Base-by-base conservation (phyloP, 148 eudicot genomes). In the Chenopodium berlandieri region DNA sequence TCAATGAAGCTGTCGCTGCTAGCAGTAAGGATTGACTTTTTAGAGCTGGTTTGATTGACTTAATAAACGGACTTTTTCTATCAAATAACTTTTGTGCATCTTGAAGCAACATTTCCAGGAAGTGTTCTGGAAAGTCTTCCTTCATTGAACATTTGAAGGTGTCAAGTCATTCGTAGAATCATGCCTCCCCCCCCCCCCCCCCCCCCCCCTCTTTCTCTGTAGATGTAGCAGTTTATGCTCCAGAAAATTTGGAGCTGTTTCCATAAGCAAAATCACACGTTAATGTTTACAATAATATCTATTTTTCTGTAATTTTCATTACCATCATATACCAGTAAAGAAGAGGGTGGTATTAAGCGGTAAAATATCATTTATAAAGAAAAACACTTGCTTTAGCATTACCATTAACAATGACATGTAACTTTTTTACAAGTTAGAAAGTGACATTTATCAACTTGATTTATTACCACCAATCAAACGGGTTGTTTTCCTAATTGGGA, bases 21-120 rank as follows among this genome's bases (percentile, higher is more conserved):
- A 31, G 58, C 50, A 22, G 27, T 6, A 50, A 48, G 62, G 78
- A 76, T 80, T 73, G 85, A 69, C 75, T 83, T 83, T 37, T 79
- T 44, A 67, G 47, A 79, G 65, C 54, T 74, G 31, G 77, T 25
- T 74, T 74, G 76, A 32, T 73, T 73, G 32, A 73, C 58, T n/a
- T 73, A 23, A 74, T 62, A 74, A 27, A 46, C 5, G 54, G 63
- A 74, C 63, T 48, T 13, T 27, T 63, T 74, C 77, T 23, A 74
- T 74, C n/a, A 74, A 40, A 74, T 34, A 8, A 48, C 60, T 13
- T 23, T 60, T 25, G 34, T 74, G 10, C 60, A 46, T 46, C 30
- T 73, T 73, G 23, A 73, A 47, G 63, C n/a, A 23, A 74, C 40
- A 74, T 48, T 74, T 50, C 77, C 37, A 74, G 11, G 58, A 73